These are phyloP conservation scores for Leptomonas pyrrhocoris DNA, from an alignment of 208 protist species.

Conservation along the genomic window DNA sequence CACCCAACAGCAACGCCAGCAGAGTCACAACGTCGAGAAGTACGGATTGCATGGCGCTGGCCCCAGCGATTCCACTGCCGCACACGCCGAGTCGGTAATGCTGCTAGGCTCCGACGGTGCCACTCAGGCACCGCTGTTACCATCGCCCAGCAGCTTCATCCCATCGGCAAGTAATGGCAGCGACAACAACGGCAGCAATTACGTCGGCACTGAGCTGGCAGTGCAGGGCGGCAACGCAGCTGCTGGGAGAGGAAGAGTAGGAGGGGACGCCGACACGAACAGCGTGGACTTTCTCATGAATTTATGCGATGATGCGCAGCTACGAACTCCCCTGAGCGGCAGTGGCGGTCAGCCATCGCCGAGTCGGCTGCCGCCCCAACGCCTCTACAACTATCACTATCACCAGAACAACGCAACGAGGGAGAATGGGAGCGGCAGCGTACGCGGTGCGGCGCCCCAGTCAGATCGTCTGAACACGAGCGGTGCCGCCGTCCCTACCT, in stretches of 20 bases:
- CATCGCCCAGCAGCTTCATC: background rate
- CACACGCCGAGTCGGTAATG: background rate
- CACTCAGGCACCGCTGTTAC: conserved; percentile 8
- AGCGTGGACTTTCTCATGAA: conserved; percentile 65
- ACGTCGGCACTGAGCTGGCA: background rate
- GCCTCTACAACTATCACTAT: no score
- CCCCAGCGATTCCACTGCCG: background rate
- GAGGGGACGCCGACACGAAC: conserved; percentile 25
- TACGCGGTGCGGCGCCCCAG: background rate
- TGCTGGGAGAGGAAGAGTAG: background rate
- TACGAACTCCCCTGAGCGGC: conserved; percentile 48
- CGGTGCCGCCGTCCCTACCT: conserved; percentile 3
- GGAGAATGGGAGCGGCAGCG: no score
- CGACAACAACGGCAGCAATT: background rate
- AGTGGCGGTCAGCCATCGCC: conserved; percentile 1
- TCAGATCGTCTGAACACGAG: conserved; percentile 9
- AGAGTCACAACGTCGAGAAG: background rate
- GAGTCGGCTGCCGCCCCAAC: background rate
- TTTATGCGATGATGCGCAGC: conserved; percentile 66
- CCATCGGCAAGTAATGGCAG: background rate
- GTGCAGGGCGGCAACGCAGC: background rate
- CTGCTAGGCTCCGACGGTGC: conserved; percentile 26
- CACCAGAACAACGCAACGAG: conserved; percentile 1
- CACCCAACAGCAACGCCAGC: conserved; percentile 17
- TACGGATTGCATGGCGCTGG: background rate